Evolutionary conservation across 192 early-diverging fungal genomes (phyloP).

Genomic region (Obelidium mucronatum): DNA sequence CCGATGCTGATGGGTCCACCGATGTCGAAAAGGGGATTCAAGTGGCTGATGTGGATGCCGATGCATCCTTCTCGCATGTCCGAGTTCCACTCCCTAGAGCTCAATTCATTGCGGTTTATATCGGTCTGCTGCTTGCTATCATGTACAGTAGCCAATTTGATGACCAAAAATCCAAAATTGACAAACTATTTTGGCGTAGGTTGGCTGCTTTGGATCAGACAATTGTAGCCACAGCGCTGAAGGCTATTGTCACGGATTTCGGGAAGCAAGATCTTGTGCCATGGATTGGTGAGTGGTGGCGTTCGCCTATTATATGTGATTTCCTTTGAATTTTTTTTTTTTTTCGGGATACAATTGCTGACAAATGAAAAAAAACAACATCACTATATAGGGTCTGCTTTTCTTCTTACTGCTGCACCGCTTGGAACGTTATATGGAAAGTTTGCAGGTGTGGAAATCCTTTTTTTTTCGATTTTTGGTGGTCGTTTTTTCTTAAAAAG

Average conservation of each 20-base stretch:
- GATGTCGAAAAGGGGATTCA: too few species aligned
- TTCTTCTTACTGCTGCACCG: conserved; percentile 62
- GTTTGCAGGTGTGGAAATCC: too few species aligned
- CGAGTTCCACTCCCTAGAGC: conserved; percentile 23
- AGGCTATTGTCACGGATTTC: conserved; percentile 75
- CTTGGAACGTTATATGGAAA: conserved; percentile 57
- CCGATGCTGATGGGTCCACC: too few species aligned
- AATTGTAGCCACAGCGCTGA: conserved; percentile 80
- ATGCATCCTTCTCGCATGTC: too few species aligned
- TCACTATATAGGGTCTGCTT: conserved; percentile 53
- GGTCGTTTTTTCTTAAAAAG: too few species aligned
- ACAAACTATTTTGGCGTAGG: not conserved
- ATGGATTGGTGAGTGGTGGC: conserved; percentile 73
- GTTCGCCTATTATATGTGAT: too few species aligned
- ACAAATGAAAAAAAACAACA: not conserved
- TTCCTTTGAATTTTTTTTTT: too few species aligned
- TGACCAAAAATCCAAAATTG: not conserved
- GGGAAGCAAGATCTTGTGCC: conserved; percentile 68
- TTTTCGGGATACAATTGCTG: too few species aligned
- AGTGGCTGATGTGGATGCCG: too few species aligned
- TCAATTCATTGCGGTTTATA: conserved; percentile 36
- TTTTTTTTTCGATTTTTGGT: too few species aligned
- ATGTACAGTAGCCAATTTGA: too few species aligned
- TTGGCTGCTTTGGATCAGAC: conserved; percentile 81
- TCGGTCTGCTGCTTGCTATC: conserved; percentile 48